A percentile compares a stretch with the other conserved stretches of the same genome.
phyloP scores from a whole-genome alignment of 345 rosid species.

The Excoecaria cochinchinensis region DNA sequence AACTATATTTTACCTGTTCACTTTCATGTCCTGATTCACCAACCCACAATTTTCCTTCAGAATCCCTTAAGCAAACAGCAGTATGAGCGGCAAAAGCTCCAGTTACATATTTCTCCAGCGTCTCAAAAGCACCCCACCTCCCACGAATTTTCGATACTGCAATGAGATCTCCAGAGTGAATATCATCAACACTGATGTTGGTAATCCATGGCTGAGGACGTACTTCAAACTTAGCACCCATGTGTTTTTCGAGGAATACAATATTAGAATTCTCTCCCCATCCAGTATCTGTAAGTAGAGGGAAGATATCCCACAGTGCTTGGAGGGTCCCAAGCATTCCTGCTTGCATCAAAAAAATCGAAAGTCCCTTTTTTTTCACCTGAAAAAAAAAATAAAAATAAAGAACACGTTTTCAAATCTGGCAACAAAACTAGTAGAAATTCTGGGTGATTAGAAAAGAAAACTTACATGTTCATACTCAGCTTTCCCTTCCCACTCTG shows the following conservation, averaged over 20 bases:
- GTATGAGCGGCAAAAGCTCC: constrained; percentile 97
- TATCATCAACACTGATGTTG: constrained; percentile 60
- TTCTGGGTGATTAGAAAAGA: constrained; percentile 4
- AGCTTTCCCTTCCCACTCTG: constrained; percentile 80
- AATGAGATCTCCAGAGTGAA: constrained; percentile 87
- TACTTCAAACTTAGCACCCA: constrained; percentile 71
- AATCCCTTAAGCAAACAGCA: constrained; percentile 86
- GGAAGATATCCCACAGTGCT: constrained; percentile 95
- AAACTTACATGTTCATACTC: constrained; percentile 82
- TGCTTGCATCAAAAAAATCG: constrained; percentile 95
- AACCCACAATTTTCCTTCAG: constrained; percentile 92
- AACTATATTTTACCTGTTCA: constrained; percentile 53
- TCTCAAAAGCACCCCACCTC: constrained; percentile 96
- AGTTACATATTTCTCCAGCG: constrained; percentile 97
- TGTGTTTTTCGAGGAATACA: constrained; percentile 79
- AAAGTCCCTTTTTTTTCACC: constrained; percentile 87
- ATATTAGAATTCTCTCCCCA: constrained; percentile 94
- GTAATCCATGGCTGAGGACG: constrained; percentile 90
- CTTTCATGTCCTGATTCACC: constrained; percentile 97
- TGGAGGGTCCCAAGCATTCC: constrained; percentile 94
- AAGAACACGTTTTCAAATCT: background rate
- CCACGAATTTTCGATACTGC: constrained; percentile 91
- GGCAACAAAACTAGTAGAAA: constrained; percentile 8
- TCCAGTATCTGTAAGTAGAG: constrained; percentile 84
- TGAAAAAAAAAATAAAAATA: constrained; percentile 25